Evolutionary conservation across 2,329 filamentous ascomycete genomes (phyloP).

Genomic region (Alternaria solani): DNA sequence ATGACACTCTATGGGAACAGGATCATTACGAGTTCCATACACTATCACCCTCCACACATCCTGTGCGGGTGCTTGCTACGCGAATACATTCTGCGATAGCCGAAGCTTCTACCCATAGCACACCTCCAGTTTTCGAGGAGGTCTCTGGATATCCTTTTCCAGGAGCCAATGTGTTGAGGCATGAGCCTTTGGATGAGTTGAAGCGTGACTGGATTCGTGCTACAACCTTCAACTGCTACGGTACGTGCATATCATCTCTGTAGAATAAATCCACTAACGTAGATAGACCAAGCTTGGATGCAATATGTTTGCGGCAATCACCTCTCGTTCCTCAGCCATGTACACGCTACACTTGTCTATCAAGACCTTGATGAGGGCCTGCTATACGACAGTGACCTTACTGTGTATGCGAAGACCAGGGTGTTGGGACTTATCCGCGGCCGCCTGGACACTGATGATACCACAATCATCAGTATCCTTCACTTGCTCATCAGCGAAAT

Average conservation of each 20-base stretch:
- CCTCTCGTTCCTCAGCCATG: constrained; percentile 46
- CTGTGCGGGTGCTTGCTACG: constrained; percentile 32
- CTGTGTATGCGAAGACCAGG: constrained; percentile 44
- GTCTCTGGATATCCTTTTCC: constrained; percentile 38
- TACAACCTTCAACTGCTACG: constrained; percentile 31
- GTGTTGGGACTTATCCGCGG: constrained; percentile 38
- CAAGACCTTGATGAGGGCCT: constrained; percentile 41
- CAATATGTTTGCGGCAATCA: constrained; percentile 36
- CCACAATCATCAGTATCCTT: constrained; percentile 43
- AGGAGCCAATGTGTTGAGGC: not conserved
- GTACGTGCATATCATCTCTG: constrained; percentile 14
- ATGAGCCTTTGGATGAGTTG: constrained; percentile 30
- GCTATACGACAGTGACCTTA: constrained; percentile 40
- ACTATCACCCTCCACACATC: constrained; percentile 28
- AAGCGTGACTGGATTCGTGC: constrained; percentile 36
- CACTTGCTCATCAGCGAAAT: constrained; percentile 45
- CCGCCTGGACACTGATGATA: constrained; percentile 39
- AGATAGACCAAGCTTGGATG: constrained; percentile 38
- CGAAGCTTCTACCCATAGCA: constrained; percentile 29
- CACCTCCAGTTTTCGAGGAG: constrained; percentile 32
- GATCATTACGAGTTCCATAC: constrained; percentile 29
- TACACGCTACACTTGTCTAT: constrained; percentile 44
- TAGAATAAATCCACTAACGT: constrained; percentile 7
- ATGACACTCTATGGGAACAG: constrained; percentile 26
- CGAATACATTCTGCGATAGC: constrained; percentile 37